Evolutionary conservation across 129 eudicot genomes (phyloP).

Genomic region (Mikania micrantha): DNA sequence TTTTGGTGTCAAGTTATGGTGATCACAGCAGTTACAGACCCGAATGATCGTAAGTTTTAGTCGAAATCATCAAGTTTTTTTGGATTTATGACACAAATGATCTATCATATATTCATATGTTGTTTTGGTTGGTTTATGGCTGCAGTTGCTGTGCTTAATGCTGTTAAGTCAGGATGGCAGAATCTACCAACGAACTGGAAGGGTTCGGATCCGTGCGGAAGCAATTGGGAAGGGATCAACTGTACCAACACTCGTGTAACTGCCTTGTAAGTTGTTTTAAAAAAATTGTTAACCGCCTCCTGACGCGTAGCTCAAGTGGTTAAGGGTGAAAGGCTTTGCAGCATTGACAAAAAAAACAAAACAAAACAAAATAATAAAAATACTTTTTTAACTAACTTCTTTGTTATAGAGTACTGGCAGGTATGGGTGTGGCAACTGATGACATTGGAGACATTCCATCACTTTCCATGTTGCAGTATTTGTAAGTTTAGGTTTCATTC

Average conservation of each 20-base stretch:
- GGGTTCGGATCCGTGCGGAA: conserved; percentile 80
- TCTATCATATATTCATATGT: too few species aligned
- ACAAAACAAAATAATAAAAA: too few species aligned
- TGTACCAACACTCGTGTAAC: conserved; percentile 62
- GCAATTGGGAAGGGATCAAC: conserved; percentile 69
- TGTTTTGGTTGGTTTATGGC: neutral
- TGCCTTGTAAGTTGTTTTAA: conserved; percentile 53
- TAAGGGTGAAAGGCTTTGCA: too few species aligned
- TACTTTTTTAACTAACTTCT: neutral
- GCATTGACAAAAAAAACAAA: too few species aligned
- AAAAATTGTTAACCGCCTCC: too few species aligned
- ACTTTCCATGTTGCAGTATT: conserved; percentile 41
- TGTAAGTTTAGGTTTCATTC: conserved; percentile 69
- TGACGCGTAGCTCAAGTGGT: too few species aligned
- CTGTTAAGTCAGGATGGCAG: conserved; percentile 63
- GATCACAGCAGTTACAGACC: conserved; percentile 36
- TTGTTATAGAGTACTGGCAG: conserved; percentile 48
- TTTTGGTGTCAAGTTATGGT: conserved; percentile 38
- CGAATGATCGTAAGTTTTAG: conserved; percentile 50
- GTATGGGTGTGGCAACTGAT: conserved; percentile 44
- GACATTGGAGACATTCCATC: conserved; percentile 57
- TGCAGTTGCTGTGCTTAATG: conserved; percentile 47
- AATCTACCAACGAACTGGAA: conserved; percentile 79
- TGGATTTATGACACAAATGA: too few species aligned
- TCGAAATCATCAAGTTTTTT: too few species aligned